Evolutionary conservation across 306 rosid species (phyloP), one percentile per base, ranked within the genome.

Genomic region (Gastrolobium bilobum): DNA sequence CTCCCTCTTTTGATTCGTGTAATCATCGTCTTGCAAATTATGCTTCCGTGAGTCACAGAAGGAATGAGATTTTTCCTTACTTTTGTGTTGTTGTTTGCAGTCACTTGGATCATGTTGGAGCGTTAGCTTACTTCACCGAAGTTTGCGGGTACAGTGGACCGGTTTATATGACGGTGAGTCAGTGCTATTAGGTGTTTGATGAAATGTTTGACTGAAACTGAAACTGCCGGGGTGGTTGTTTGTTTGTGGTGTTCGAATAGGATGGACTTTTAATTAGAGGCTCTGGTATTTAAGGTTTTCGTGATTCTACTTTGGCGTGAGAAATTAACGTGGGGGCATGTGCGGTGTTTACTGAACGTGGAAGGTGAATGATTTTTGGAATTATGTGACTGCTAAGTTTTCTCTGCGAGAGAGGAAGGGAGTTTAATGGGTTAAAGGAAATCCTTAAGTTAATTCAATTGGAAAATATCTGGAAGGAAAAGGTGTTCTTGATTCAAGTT

Each of bases 71-170:
- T 20, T 20, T 20, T 20, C 26, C 0, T 20, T 20, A 20, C 15
- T 1, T 46, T 71, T 58, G 33, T 1, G 20, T 56, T 0, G 52
- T 58, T 26, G 29, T 52, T 67, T 73, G 13, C 71, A 92, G 97
- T 87, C 99, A 94, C 77, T 73, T 92, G 87, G 98, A 94, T 66
- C 97, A 94, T 79, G 84, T 94, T 58, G 98, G 97, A 3, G 98
- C 97, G 1, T 82, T 94, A 14, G 92, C 90, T 73, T 94, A 89
- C 82, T 92, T 94, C 92, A 91, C 98, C 0, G 89, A 94, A 86
- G 97, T 94, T 69, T 94, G 97, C 35, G 97, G 99, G 10, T 92
- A 89, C 60, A 10, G 37, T 1, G 99, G 99, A 34, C 97, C 99
- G 4, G 67, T 94, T 86, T 94, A 94, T 81, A 94, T 94, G 99